These are phyloP conservation scores for Beverwykella pulmonaria DNA, from an alignment of 495 filamentous ascomycete genomes.

Conservation along the genomic window DNA sequence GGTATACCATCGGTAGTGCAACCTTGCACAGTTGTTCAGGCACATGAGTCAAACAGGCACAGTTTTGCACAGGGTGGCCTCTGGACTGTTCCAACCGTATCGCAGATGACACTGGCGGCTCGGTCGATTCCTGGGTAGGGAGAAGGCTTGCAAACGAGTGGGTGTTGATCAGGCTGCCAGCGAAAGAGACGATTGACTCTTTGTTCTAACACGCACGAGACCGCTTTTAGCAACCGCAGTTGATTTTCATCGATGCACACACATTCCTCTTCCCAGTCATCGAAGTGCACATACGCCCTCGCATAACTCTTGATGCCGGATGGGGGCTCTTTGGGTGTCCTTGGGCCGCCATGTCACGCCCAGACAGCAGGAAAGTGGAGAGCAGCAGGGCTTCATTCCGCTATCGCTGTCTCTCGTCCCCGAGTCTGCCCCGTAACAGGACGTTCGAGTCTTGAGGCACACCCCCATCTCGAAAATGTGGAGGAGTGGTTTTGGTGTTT, in stretches of 20 bases:
- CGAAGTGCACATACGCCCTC: not conserved
- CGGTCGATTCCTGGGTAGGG: not conserved
- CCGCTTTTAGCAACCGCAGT: not conserved
- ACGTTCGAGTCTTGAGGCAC: conserved; percentile 1
- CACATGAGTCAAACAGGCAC: not conserved
- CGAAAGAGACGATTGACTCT: conserved; percentile 5
- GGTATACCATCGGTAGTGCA: not conserved
- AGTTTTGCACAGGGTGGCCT: not conserved
- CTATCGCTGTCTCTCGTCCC: not conserved
- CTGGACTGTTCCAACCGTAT: conserved; percentile 11
- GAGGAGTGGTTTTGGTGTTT: not conserved
- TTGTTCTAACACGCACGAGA: not conserved
- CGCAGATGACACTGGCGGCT: conserved; percentile 3
- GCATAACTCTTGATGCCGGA: not conserved
- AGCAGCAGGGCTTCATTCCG: not conserved
- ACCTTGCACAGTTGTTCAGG: conserved; percentile 7
- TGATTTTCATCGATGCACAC: not conserved
- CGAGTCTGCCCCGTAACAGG: conserved; percentile 23
- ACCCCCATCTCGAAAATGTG: conserved; percentile 2
- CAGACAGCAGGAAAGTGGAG: not conserved
- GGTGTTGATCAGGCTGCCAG: conserved; percentile 19
- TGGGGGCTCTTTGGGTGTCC: not conserved
- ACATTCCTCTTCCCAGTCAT: not conserved
- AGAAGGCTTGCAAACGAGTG: not conserved
- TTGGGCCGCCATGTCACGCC: not conserved